These are phyloP conservation scores for Trifolium fragiferum DNA, from an alignment of 306 rosid species.

Conservation along the genomic window DNA sequence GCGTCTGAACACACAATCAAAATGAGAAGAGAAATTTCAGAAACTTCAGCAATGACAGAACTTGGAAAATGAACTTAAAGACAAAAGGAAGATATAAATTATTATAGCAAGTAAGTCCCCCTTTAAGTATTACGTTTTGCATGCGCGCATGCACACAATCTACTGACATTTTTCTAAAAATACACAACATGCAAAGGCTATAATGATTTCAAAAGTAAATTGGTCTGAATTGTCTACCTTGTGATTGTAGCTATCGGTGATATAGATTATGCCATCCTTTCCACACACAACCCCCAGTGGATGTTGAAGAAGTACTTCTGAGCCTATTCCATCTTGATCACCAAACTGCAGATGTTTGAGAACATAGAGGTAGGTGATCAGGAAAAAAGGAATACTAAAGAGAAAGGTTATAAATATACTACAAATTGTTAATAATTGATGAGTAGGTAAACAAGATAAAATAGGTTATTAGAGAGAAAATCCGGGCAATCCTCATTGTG, in stretches of 20 bases:
- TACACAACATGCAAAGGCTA: slow-evolving; percentile 10
- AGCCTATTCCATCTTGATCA: slow-evolving; percentile 91
- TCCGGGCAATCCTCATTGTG: background rate
- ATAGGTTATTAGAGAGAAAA: background rate
- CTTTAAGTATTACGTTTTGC: background rate
- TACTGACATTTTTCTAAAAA: slow-evolving; percentile 20
- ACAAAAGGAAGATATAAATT: slow-evolving; percentile 26
- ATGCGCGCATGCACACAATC: too few relatives aligned
- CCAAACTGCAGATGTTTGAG: slow-evolving; percentile 73
- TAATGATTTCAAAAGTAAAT: slow-evolving; percentile 20
- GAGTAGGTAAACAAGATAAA: slow-evolving; percentile 3
- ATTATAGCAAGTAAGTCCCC: background rate
- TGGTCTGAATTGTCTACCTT: slow-evolving; percentile 61
- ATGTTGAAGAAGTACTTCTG: slow-evolving; percentile 94
- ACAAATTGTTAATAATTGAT: slow-evolving; percentile 12
- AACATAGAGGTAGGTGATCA: slow-evolving; percentile 23
- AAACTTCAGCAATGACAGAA: slow-evolving; percentile 27
- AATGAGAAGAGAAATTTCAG: too few relatives aligned
- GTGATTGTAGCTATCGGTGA: slow-evolving; percentile 94
- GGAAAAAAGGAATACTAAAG: slow-evolving; percentile 36
- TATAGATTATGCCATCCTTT: slow-evolving; percentile 66
- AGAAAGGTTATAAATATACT: slow-evolving; percentile 14
- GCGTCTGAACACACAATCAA: background rate
- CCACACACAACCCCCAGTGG: slow-evolving; percentile 80
- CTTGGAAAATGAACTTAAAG: slow-evolving; percentile 23